Base-by-base conservation (phyloP, 2,329 filamentous ascomycete genomes). In the Tolypocladium tundrense region DNA sequence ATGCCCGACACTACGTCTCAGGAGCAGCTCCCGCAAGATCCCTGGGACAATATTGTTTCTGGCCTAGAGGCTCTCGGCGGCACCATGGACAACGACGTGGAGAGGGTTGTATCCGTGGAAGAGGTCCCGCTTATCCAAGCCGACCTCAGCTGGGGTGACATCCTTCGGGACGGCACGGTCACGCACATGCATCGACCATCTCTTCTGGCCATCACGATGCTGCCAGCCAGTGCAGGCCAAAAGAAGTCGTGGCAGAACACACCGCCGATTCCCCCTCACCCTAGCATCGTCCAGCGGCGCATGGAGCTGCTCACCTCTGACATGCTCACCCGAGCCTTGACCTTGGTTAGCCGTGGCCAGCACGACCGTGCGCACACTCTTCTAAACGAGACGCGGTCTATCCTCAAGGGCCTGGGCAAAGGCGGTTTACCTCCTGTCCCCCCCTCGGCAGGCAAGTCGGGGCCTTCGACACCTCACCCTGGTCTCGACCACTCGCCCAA, bases 271-370 rank as follows among this genome's bases (percentile, higher is more conserved):
- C 94, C 94, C 16, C 93, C 94, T 52, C 94, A 97, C 69, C 92
- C 94, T 5, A 90, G 88, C 61, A 91, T 99, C 60, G 93, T 99
- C 8, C 94, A 99, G 74, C 85, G 94, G 45, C 88, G 94, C 52
- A 99, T 99, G 94, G 94, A 99, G 73, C 79, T 99, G 37, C 82
- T 99, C 56, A 97, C 94, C 2, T 97, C 93, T 1, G 94, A 99
- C 70, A 99, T 99, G 94, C 82, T 99, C 62, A 96, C 91, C 9
- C 83, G 94, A 59, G 92, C 94, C 16, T 77, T 99, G 60, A 96
- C 91, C 0, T 82, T 99, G 24, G 92, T 97, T 24, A 90, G 90
- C 60, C 85, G 91, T 42, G 91, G 90, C 40, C 93, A 97, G 73
- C 90, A 97, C 69, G 94, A 99, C 67, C 88, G 92, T 41, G 94